Evolutionary conservation across 805 yeast species (phyloP).

Genomic region (Nakazawaea wickerhamii): DNA sequence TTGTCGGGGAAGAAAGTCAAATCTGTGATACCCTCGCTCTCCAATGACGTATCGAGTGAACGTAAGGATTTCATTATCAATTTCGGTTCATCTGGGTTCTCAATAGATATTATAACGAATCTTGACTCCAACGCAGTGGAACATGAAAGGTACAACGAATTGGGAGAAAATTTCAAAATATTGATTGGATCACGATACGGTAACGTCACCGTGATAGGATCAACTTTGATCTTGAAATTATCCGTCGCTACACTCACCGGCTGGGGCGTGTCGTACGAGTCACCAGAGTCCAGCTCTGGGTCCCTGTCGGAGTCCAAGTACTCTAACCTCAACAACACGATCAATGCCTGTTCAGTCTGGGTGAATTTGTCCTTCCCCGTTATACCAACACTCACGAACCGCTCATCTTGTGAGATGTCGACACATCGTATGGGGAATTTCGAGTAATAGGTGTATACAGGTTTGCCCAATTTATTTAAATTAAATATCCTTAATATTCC

Average conservation of each 20-base stretch:
- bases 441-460: conserved; percentile 63
- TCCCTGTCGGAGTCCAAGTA: neutral
- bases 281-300: neutral
- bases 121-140: conserved; percentile 75
- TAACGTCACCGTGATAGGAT: conserved; percentile 66
- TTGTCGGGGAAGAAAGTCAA: conserved; percentile 67
- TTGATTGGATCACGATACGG: conserved; percentile 87
- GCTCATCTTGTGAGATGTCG: conserved; percentile 60
- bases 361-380: conserved; percentile 70
- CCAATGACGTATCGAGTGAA: conserved; percentile 57
- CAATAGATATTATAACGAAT: conserved; percentile 66
- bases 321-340: conserved; percentile 42
- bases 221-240: conserved; percentile 27
- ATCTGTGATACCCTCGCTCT: conserved; percentile 87
- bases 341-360: conserved; percentile 70
- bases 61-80: conserved; percentile 65
- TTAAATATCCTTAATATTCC: conserved; percentile 69
- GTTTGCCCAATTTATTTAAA: conserved; percentile 48
- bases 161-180: conserved; percentile 64
- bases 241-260: conserved; percentile 8
- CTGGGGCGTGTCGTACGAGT: conserved; percentile 2
- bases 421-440: conserved; percentile 76
- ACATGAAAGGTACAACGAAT: conserved; percentile 66
- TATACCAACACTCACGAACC: conserved; percentile 71
- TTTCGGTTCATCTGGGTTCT: conserved; percentile 58